phyloP scores from a whole-genome alignment of 1,139 yeast species.

The Hemisphaericaspora subhashii region DNA sequence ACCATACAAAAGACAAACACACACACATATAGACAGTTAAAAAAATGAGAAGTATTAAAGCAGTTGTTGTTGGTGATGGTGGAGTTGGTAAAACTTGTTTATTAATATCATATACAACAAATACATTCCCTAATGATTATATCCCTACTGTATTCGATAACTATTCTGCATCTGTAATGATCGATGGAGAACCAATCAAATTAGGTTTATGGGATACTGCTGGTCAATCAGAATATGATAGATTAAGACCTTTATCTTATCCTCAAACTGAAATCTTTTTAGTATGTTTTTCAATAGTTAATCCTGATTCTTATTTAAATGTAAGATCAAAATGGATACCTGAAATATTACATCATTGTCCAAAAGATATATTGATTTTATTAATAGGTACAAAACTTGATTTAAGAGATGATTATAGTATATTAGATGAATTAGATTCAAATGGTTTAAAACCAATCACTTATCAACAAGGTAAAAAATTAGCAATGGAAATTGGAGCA shows the following conservation, averaged over 20 bases:
- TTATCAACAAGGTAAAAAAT: slow-evolving; percentile 59
- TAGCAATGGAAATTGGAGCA: slow-evolving; percentile 74
- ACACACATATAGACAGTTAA: background rate
- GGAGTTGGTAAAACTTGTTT: slow-evolving; percentile 95
- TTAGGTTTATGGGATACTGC: slow-evolving; percentile 98
- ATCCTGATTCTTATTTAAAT: slow-evolving; percentile 79
- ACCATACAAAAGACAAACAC: background rate
- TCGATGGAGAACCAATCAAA: slow-evolving; percentile 77
- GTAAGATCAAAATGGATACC: slow-evolving; percentile 81
- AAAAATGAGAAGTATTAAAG: slow-evolving; percentile 83
- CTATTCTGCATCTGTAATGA: slow-evolving; percentile 84
- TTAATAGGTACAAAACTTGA: slow-evolving; percentile 87
- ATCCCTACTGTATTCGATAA: slow-evolving; percentile 94
- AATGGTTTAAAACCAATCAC: slow-evolving; percentile 64
- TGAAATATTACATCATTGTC: slow-evolving; percentile 84
- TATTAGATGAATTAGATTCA: slow-evolving; percentile 68
- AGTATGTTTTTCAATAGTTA: slow-evolving; percentile 83
- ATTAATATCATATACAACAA: slow-evolving; percentile 86
- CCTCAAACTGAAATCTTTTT: slow-evolving; percentile 91
- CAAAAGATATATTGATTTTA: slow-evolving; percentile 69
- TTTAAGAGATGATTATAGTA: slow-evolving; percentile 77
- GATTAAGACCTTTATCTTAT: slow-evolving; percentile 85
- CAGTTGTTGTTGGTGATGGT: slow-evolving; percentile 96
- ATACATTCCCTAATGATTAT: slow-evolving; percentile 92
- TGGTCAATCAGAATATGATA: slow-evolving; percentile 91